Conservation (phyloP, 129 eudicot species). For the Flaveria brownii region DNA sequence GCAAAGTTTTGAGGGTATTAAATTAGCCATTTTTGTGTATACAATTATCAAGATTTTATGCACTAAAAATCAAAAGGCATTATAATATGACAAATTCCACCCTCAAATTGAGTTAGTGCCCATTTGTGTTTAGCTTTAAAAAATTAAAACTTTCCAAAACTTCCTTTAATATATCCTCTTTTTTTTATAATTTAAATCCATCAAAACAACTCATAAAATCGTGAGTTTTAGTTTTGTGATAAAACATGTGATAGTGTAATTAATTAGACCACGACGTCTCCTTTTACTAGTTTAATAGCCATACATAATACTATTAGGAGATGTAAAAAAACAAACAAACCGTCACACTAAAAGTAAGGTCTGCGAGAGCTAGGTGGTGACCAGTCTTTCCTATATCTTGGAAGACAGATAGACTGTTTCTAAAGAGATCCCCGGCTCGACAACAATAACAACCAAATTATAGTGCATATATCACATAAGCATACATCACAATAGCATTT, state of each 20-base stretch:
- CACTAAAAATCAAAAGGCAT: slow-evolving; percentile 38
- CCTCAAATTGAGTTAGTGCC: slow-evolving; percentile 25
- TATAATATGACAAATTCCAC: slow-evolving; percentile 34
- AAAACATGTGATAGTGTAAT: not conserved
- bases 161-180: not conserved
- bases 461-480: no score
- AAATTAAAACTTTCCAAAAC: slow-evolving; percentile 15
- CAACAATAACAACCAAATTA: no score
- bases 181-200: slow-evolving; percentile 14
- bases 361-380: no score
- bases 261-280: not conserved
- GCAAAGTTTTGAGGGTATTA: slow-evolving; percentile 40
- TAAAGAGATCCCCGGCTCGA: no score
- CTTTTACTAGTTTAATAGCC: not conserved
- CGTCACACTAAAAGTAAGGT: no score
- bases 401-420: no score
- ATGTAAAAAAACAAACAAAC: not conserved
- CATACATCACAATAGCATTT: no score
- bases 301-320: not conserved
- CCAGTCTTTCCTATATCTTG: no score
- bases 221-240: not conserved
- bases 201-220: slow-evolving; percentile 7
- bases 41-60: slow-evolving; percentile 29
- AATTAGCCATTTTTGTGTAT: slow-evolving; percentile 29
- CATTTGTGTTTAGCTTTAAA: slow-evolving; percentile 21